Evolutionary conservation across 176 grass and related monocot species (phyloP).

Genomic region (Juncus inflexus): DNA sequence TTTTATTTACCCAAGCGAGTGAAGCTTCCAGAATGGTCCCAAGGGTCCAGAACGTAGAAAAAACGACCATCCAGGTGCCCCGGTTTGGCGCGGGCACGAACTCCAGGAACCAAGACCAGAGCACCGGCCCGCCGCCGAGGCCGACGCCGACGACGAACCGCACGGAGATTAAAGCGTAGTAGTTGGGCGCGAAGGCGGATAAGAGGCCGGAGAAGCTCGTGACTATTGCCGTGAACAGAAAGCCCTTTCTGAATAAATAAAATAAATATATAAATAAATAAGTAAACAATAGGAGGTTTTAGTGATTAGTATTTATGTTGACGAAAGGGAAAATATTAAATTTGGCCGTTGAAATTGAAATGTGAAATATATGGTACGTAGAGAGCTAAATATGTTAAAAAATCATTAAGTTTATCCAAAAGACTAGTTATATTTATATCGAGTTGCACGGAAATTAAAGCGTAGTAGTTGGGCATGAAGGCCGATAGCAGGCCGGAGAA

Average conservation of each 20-base stretch:
- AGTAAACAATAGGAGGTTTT: constrained; percentile 18
- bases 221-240: constrained; percentile 91
- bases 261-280: too few species aligned
- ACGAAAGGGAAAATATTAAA: too few species aligned
- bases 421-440: too few species aligned
- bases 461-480: constrained; percentile 73
- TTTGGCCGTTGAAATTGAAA: too few species aligned
- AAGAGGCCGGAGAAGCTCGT: constrained; percentile 74
- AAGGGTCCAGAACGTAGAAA: constrained; percentile 93
- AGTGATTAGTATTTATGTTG: too few species aligned
- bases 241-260: constrained; percentile 63
- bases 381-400: too few species aligned
- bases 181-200: constrained; percentile 83
- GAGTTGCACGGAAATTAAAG: too few species aligned
- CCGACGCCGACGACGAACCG: constrained; percentile 91
- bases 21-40: constrained; percentile 95
- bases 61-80: constrained; percentile 93
- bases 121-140: constrained; percentile 89
- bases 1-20: constrained; percentile 71
- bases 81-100: constrained; percentile 86
- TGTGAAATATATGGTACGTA: too few species aligned
- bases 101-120: constrained; percentile 95
- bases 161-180: constrained; percentile 50
- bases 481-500: constrained; percentile 69
- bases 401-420: too few species aligned